Percentiles rank a stretch among this genome's conserved stretches.
phyloP scores from a whole-genome alignment of 2,329 filamentous ascomycete genomes.

The Basipetospora chlamydospora region DNA sequence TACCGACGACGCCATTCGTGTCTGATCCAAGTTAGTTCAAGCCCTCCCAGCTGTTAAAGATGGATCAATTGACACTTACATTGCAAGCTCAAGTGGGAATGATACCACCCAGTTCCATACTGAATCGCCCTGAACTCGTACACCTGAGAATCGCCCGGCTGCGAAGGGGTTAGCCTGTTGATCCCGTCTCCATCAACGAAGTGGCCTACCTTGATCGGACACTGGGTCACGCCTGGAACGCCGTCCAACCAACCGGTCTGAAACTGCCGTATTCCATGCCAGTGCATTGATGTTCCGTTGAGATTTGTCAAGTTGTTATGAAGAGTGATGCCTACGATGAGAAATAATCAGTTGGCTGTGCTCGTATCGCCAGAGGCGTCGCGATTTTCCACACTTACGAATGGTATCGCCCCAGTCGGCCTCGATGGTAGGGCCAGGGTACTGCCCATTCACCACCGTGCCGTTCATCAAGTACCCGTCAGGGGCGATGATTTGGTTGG shows the following conservation, averaged over 20 bases:
- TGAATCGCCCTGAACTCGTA: no score
- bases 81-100: constrained; percentile 39
- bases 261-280: constrained; percentile 37
- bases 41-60: no score
- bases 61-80: no score
- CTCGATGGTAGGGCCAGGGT: constrained; percentile 51
- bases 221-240: constrained; percentile 40
- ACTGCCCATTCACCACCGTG: constrained; percentile 50
- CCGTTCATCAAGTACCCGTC: constrained; percentile 39
- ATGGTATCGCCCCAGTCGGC: constrained; percentile 49
- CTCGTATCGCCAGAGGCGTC: no score
- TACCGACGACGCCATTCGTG: no score
- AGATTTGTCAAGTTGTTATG: constrained; percentile 47
- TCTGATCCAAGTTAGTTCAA: no score
- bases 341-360: no score
- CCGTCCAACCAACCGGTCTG: constrained; percentile 38
- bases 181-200: no score
- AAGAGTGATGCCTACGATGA: constrained; percentile 45
- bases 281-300: constrained; percentile 34
- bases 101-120: constrained; percentile 25
- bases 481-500: constrained; percentile 32
- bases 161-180: no score
- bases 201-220: constrained; percentile 37
- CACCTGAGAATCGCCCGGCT: no score
- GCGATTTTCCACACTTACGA: constrained; percentile 15